These are phyloP conservation scores for Trichosanthes truncata DNA, from an alignment of 306 rosid genomes.

Conservation along the genomic window DNA sequence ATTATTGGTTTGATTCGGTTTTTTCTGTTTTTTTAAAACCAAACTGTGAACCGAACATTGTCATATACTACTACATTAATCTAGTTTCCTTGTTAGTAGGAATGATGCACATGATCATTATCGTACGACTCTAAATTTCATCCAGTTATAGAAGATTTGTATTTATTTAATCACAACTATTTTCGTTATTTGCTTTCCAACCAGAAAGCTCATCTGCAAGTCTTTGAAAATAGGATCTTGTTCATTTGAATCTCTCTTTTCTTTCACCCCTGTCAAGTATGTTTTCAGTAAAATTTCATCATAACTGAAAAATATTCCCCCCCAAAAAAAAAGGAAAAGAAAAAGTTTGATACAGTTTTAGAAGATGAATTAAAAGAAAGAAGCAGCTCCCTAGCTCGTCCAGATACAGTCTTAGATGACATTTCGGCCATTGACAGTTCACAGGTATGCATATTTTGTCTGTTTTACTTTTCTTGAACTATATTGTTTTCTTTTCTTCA, in stretches of 20 bases:
- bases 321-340: not conserved
- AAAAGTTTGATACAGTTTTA: slow-evolving; percentile 25
- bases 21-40: no score
- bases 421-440: slow-evolving; percentile 19
- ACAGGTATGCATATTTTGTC: slow-evolving; percentile 30
- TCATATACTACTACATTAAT: not conserved
- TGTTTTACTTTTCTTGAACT: not conserved
- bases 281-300: not conserved
- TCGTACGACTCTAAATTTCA: not conserved
- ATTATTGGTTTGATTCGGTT: no score
- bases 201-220: not conserved
- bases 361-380: slow-evolving; percentile 31
- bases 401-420: slow-evolving; percentile 19
- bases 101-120: not conserved
- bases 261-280: not conserved
- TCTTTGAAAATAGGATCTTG: not conserved
- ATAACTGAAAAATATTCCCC: not conserved
- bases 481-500: not conserved
- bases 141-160: not conserved
- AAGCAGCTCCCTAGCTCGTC: slow-evolving; percentile 15
- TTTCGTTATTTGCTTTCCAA: not conserved
- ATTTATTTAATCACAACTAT: not conserved
- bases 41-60: no score
- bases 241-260: not conserved
- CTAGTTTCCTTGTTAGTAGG: not conserved